Conservation (phyloP, 1,284 basidiomycete species). For the Sparassis latifolia region DNA sequence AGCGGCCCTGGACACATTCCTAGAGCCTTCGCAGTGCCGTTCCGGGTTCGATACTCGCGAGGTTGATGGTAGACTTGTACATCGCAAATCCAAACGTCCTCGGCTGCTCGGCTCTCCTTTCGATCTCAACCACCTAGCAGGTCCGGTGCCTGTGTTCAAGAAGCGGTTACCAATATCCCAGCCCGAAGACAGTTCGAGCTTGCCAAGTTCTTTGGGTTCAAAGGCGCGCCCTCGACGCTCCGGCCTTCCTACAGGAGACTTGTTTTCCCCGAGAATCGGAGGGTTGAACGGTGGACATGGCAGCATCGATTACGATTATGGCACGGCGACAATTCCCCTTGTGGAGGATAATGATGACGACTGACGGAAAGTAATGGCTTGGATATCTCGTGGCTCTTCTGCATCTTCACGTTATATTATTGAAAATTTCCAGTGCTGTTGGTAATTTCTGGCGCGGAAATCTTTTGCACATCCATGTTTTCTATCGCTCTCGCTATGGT, state of each 20-base stretch:
- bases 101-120: slow-evolving; percentile 21
- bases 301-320: neutral
- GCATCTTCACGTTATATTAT: too few species aligned
- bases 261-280: slow-evolving; percentile 3
- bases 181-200: neutral
- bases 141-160: neutral
- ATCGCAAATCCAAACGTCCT: slow-evolving; percentile 24
- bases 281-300: neutral
- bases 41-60: neutral
- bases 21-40: neutral
- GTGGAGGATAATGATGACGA: too few species aligned
- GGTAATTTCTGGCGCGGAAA: too few species aligned
- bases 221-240: slow-evolving; percentile 4
- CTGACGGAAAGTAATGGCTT: too few species aligned
- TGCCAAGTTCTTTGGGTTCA: neutral
- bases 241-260: slow-evolving; percentile 6
- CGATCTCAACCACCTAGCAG: slow-evolving; percentile 5
- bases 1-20: slow-evolving; percentile 15
- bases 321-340: too few species aligned
- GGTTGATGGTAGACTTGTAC: slow-evolving; percentile 9
- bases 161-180: neutral
- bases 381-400: too few species aligned
- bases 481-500: too few species aligned
- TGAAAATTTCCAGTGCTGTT: too few species aligned
- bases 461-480: too few species aligned